These are phyloP conservation scores for Recurvomyces mirabilis DNA, from an alignment of 495 filamentous ascomycete genomes.

Conservation along the genomic window DNA sequence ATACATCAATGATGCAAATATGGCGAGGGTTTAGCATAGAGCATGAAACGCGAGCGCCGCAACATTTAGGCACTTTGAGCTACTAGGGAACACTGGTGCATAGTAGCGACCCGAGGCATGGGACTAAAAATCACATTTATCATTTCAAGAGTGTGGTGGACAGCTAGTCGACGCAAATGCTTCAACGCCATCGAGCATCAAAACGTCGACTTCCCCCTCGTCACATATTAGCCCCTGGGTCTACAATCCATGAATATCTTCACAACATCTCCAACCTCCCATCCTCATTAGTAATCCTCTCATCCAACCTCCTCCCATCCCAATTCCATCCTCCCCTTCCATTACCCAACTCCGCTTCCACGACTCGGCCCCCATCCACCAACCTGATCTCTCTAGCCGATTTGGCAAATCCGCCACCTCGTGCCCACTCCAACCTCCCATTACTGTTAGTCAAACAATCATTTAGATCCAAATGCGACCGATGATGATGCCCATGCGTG, in stretches of 20 bases:
- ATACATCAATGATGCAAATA: too few species aligned
- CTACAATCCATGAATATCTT: neutral
- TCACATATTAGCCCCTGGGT: too few species aligned
- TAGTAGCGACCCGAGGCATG: too few species aligned
- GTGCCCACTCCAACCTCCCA: conserved; percentile 3
- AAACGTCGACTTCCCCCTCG: too few species aligned
- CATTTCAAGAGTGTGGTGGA: too few species aligned
- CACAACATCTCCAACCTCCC: conserved; percentile 8
- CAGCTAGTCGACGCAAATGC: too few species aligned
- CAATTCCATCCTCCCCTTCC: conserved; percentile 4
- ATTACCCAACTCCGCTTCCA: conserved; percentile 10
- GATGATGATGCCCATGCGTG: conserved; percentile 3
- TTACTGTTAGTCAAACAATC: conserved; percentile 10
- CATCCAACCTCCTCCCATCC: conserved; percentile 3
- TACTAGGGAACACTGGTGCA: too few species aligned
- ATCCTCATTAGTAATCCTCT: conserved; percentile 13
- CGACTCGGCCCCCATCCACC: neutral
- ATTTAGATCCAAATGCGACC: conserved; percentile 8
- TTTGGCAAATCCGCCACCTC: conserved; percentile 4
- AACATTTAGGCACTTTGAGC: too few species aligned
- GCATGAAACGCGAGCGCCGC: too few species aligned
- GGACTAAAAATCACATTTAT: too few species aligned
- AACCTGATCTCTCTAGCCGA: conserved; percentile 3
- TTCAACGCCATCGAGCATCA: too few species aligned
- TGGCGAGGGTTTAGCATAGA: too few species aligned